Base-by-base conservation (phyloP, 1,139 yeast species). In the Diutina ranongensis region DNA sequence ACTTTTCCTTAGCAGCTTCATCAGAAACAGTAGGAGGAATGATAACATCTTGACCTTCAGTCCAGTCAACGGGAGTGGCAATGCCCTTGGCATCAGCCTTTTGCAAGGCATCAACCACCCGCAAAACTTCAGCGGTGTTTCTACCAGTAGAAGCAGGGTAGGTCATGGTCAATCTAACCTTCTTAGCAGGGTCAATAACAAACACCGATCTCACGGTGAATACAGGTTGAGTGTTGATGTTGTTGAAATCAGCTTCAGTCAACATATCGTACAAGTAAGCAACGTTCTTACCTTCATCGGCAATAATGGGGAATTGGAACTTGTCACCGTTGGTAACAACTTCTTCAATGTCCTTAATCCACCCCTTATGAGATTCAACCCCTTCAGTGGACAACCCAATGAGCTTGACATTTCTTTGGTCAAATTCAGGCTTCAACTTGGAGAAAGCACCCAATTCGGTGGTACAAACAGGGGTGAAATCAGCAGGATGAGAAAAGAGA, bases 401-500 rank as follows among this genome's bases (percentile, higher is more conserved):
- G 63, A 87, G 73, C 71, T 87, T 86, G 56, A 84, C 83, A 59
- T 79, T 77, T 65, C 95, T 79, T 64, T 80, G 74, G 57, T 76
- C 77, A 59, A 87, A 87, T 62, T 86, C 94, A 33, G 86, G 87
- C 67, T 83, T 81, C 63, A 86, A 74, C 59, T 78, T 74, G 51
- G 96, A 86, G 58, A 87, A 87, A 15, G 95, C 95, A 52, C 96
- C 95, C 57, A 87, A 74, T 70, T 87, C 96, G 47, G 96, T 87
- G 55, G 96, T 87, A 68, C 96, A 87, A 46, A 87, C 95, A 36
- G 96, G 96, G 16, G 96, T 87, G 72, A 84, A 86, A 64, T 87
- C 96, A 45, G 87, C 95, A 47, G 96, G 96, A 63, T 87, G 96
- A 21, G 94, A 84, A 66, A 87, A 87, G 58, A 87, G 71, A 40